Evolutionary conservation across 169 alveolate species (phyloP).

Genomic region (Plasmodium sp.): DNA sequence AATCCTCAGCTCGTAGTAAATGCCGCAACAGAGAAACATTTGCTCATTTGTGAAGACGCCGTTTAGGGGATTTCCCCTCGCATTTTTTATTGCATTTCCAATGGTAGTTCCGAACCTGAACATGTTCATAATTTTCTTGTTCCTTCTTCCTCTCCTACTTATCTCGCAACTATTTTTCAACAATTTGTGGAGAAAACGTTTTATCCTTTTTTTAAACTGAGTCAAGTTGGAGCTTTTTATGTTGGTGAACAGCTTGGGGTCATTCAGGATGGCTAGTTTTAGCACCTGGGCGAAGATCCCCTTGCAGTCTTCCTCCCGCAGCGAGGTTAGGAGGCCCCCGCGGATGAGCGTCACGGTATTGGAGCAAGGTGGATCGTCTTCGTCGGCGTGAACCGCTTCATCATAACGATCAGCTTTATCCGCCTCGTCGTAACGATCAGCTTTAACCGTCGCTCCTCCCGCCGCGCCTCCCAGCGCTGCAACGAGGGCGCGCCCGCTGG

Average conservation of each 20-base stretch:
- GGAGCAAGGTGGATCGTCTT: background rate
- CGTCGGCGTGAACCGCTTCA: background rate
- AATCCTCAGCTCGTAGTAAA: constrained; percentile 25
- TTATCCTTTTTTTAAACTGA: background rate
- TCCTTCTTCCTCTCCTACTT: background rate
- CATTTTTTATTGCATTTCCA: constrained; percentile 24
- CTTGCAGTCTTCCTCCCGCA: constrained; percentile 1
- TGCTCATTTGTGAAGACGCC: background rate
- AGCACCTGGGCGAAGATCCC: background rate
- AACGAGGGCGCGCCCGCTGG: background rate
- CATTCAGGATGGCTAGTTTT: constrained; percentile 2
- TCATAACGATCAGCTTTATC: background rate
- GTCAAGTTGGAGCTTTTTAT: background rate
- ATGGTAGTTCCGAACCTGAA: constrained; percentile 4
- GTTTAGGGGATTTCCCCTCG: background rate
- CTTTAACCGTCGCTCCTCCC: no score
- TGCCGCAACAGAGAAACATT: constrained; percentile 7
- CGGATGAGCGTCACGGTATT: background rate
- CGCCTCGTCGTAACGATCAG: background rate
- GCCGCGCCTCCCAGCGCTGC: background rate
- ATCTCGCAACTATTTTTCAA: background rate
- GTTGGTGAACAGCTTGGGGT: background rate
- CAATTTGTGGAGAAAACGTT: background rate
- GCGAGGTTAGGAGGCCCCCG: background rate
- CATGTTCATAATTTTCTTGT: background rate